These are phyloP conservation scores for Naganishia liquefaciens DNA, from an alignment of 1,284 basidiomycete genomes.

Conservation along the genomic window DNA sequence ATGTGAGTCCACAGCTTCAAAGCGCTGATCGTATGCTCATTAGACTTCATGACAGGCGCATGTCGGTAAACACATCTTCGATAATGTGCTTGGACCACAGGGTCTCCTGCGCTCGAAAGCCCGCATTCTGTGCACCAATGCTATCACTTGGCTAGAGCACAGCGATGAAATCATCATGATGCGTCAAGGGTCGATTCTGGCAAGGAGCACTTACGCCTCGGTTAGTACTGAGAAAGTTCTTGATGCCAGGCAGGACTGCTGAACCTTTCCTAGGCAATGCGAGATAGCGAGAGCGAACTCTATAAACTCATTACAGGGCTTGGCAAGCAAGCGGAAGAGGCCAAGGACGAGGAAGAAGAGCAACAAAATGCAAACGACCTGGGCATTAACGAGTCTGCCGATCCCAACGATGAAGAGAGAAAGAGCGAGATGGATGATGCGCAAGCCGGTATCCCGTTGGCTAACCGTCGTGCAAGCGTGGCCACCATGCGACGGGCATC, in stretches of 20 bases:
- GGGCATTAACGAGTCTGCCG: constrained; percentile 38
- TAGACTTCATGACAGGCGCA: constrained; percentile 59
- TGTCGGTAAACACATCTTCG: constrained; percentile 66
- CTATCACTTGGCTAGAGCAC: constrained; percentile 77
- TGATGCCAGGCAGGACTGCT: background rate
- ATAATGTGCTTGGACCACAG: constrained; percentile 83
- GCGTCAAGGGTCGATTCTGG: constrained; percentile 79
- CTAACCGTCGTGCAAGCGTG: constrained; percentile 42
- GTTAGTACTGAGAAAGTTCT: constrained; percentile 27
- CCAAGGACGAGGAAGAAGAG: constrained; percentile 54
- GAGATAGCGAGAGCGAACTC: constrained; percentile 68
- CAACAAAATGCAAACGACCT: constrained; percentile 38
- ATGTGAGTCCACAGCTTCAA: constrained; percentile 40
- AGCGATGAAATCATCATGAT: constrained; percentile 80
- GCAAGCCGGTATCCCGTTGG: constrained; percentile 41
- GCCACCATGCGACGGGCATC: constrained; percentile 50
- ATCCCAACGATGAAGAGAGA: constrained; percentile 12
- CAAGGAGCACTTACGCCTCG: constrained; percentile 68
- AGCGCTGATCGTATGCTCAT: constrained; percentile 44
- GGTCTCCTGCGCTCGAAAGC: constrained; percentile 84
- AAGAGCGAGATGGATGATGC: constrained; percentile 42
- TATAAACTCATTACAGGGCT: constrained; percentile 69
- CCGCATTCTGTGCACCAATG: constrained; percentile 85
- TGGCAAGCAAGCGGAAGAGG: constrained; percentile 54
- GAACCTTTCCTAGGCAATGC: constrained; percentile 57